A percentile compares a stretch with the other conserved stretches of the same genome.
Evolutionary conservation across 768 basidiomycete genomes (phyloP).

Genomic region (Collybia mongolica): DNA sequence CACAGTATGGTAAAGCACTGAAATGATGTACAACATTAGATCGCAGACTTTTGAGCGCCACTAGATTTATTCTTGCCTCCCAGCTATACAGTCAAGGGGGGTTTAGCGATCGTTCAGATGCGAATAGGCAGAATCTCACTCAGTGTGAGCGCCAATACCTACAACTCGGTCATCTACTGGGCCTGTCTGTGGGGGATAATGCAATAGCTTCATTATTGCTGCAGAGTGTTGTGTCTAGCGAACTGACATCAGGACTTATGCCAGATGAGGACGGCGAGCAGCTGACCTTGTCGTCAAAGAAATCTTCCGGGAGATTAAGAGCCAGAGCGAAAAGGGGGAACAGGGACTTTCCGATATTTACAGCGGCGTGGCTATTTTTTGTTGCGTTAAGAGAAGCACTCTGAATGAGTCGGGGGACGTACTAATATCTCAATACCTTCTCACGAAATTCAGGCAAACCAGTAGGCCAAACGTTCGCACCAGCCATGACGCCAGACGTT

Average conservation of each 20-base stretch:
- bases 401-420: conserved; percentile 15
- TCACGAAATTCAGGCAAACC: conserved; percentile 59
- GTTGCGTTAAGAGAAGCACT: background rate
- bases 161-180: conserved; percentile 50
- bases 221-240: conserved; percentile 72
- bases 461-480: conserved; percentile 78
- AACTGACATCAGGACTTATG: background rate
- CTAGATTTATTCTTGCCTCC: conserved; percentile 33
- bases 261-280: background rate
- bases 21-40: conserved; percentile 4
- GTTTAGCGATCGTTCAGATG: background rate
- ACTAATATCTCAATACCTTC: conserved; percentile 68
- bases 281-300: conserved; percentile 79
- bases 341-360: conserved; percentile 53
- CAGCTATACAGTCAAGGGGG: conserved; percentile 33
- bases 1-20: conserved; percentile 86
- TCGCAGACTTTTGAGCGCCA: background rate
- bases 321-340: conserved; percentile 89
- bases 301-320: conserved; percentile 67
- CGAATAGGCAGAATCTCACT: conserved; percentile 36
- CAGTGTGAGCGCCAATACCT: conserved; percentile 78
- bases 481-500: conserved; percentile 59
- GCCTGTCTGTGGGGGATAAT: conserved; percentile 67
- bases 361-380: conserved; percentile 31
- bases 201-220: conserved; percentile 76